Percentiles rank a stretch among this genome's conserved stretches.
phyloP scores from a whole-genome alignment of 139 green algal species.

The Mychonastes homosphaera region DNA sequence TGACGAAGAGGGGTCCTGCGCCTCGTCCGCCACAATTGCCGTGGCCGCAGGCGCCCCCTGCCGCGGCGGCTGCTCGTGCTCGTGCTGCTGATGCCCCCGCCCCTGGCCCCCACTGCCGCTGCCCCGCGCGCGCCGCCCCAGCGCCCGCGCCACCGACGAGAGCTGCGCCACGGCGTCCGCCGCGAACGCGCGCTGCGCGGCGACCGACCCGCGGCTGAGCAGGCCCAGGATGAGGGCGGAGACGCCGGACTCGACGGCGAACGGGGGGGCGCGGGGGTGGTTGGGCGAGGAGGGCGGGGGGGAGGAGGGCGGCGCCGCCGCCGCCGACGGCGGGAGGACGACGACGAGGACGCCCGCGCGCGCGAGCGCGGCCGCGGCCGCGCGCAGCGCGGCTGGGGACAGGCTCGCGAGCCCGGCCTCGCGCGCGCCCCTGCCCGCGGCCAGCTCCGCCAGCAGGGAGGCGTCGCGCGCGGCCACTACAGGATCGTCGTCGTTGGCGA shows the following conservation, averaged over 20 bases:
- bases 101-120: conserved; percentile 1
- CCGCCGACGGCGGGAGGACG: too few relatives aligned
- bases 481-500: too few relatives aligned
- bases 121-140: neutral
- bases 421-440: too few relatives aligned
- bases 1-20: neutral
- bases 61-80: conserved; percentile 9
- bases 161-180: conserved; percentile 30
- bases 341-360: too few relatives aligned
- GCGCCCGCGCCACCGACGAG: conserved; percentile 3
- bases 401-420: too few relatives aligned
- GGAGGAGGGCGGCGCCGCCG: too few relatives aligned
- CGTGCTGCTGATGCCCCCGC: conserved; percentile 15
- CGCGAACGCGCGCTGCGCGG: conserved; percentile 31
- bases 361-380: neutral
- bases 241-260: conserved; percentile 21
- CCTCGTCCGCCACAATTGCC: neutral
- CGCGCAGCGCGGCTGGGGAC: too few relatives aligned
- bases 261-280: too few relatives aligned
- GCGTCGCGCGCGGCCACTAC: too few relatives aligned
- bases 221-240: conserved; percentile 21
- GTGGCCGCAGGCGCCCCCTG: neutral
- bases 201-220: conserved; percentile 18
- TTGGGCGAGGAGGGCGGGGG: too few relatives aligned
- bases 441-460: too few relatives aligned